Conservation (phyloP, 352 stramenopile species). For the Phytophthora multivora region DNA sequence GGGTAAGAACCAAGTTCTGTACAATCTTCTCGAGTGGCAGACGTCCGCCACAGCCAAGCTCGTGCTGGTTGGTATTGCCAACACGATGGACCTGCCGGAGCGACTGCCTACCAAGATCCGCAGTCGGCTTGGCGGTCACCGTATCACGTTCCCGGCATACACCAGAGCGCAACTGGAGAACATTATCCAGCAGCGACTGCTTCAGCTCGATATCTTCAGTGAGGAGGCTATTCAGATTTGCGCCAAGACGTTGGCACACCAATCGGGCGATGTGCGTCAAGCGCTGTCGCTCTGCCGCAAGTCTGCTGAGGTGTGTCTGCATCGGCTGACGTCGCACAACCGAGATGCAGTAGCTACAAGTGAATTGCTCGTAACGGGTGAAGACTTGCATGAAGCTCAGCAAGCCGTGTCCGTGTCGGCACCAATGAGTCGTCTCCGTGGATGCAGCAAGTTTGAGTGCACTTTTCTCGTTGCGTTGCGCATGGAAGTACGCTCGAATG, state of each 20-base stretch:
- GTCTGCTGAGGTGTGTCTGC: conserved; percentile 57
- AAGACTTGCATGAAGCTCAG: conserved; percentile 65
- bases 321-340: conserved; percentile 31
- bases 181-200: conserved; percentile 69
- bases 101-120: conserved; percentile 71
- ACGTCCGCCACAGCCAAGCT: conserved; percentile 60
- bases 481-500: conserved; percentile 58
- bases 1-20: conserved; percentile 76
- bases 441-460: conserved; percentile 76
- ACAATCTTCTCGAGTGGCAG: conserved; percentile 84
- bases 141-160: conserved; percentile 76
- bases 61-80: conserved; percentile 75
- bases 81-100: conserved; percentile 83
- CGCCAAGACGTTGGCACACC: conserved; percentile 67
- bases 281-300: conserved; percentile 73
- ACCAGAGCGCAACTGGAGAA: conserved; percentile 61
- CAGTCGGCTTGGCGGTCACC: conserved; percentile 64
- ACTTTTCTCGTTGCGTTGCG: conserved; percentile 69
- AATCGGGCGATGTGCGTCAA: conserved; percentile 70
- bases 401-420: conserved; percentile 57
- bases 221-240: conserved; percentile 66
- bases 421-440: conserved; percentile 52
- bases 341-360: neutral
- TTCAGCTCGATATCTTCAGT: conserved; percentile 63
- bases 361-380: conserved; percentile 45